Percentiles rank a stretch among this genome's conserved stretches.
phyloP scores from a whole-genome alignment of 768 basidiomycete genomes.

The Hypholoma fasciculare region DNA sequence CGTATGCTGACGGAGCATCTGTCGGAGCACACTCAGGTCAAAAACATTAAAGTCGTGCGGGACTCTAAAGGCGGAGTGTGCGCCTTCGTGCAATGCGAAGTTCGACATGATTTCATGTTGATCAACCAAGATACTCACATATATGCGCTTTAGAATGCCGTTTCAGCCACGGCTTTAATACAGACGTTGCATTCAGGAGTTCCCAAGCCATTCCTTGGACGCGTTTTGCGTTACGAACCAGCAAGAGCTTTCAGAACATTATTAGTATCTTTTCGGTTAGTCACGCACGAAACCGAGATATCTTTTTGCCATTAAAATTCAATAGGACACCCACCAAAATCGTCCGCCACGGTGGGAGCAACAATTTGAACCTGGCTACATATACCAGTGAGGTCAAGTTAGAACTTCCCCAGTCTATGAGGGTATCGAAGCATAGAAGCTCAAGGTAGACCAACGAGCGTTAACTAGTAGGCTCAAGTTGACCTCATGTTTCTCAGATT shows the following conservation, averaged over 20 bases:
- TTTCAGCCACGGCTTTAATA: conserved; percentile 59
- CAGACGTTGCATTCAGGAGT: conserved; percentile 53
- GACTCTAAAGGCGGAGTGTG: conserved; percentile 79
- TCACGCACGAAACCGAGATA: background rate
- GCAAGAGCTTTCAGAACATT: conserved; percentile 77
- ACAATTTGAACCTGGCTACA: conserved; percentile 11
- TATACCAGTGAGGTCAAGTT: conserved; percentile 36
- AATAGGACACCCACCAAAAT: conserved; percentile 39
- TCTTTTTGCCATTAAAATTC: conserved; percentile 1
- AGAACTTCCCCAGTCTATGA: conserved; percentile 61
- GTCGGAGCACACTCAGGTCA: conserved; percentile 62
- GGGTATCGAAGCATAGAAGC: conserved; percentile 51
- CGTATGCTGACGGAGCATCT: conserved; percentile 65
- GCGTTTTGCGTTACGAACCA: conserved; percentile 73
- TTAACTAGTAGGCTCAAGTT: background rate
- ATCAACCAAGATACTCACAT: conserved; percentile 9
- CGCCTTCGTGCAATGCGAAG: conserved; percentile 87
- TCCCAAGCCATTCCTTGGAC: conserved; percentile 69
- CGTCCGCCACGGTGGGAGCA: conserved; percentile 20
- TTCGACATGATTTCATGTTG: conserved; percentile 26
- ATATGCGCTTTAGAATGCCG: conserved; percentile 46
- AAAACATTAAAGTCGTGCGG: conserved; percentile 69
- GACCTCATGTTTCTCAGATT: conserved; percentile 23
- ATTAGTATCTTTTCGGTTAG: conserved; percentile 65
- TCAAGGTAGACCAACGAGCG: conserved; percentile 44